A percentile compares a stretch with the other conserved stretches of the same genome.
These are phyloP conservation scores for Didymella lethalis DNA, from an alignment of 2,329 filamentous ascomycete species.

Conservation along the genomic window DNA sequence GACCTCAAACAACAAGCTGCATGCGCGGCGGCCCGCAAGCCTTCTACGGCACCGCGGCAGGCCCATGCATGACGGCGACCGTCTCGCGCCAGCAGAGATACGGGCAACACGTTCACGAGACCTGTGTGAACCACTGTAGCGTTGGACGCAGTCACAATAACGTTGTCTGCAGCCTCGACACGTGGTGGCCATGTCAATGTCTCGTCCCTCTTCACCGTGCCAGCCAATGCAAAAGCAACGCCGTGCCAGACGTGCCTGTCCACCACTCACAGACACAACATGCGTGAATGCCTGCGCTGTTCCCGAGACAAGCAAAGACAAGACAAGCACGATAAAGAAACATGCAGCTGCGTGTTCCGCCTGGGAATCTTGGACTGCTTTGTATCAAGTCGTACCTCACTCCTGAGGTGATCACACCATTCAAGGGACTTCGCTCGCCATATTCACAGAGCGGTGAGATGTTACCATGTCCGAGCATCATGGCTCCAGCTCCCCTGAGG, in stretches of 20 bases:
- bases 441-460: constrained; percentile 29
- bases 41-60: constrained; percentile 7
- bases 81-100: constrained; percentile 6
- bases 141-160: background rate
- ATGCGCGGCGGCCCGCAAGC: constrained; percentile 21
- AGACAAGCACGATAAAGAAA: constrained; percentile 16
- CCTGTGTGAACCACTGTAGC: background rate
- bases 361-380: background rate
- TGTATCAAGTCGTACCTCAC: background rate
- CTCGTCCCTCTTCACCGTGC: constrained; percentile 3
- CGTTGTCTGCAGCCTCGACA: constrained; percentile 22
- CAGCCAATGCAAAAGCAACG: constrained; percentile 18
- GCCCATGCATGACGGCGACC: constrained; percentile 10
- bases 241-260: constrained; percentile 5
- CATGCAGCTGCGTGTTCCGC: background rate
- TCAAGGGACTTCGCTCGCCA: constrained; percentile 31
- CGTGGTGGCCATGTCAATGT: constrained; percentile 20
- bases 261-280: constrained; percentile 4
- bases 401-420: constrained; percentile 17
- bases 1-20: constrained; percentile 14
- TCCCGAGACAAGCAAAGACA: constrained; percentile 12
- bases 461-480: constrained; percentile 30
- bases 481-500: constrained; percentile 21
- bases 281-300: constrained; percentile 11
- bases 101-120: constrained; percentile 6